A percentile compares a stretch with the other conserved stretches of the same genome.
Evolutionary conservation across 495 filamentous ascomycete species (phyloP).

Genomic region (Podospora comata): DNA sequence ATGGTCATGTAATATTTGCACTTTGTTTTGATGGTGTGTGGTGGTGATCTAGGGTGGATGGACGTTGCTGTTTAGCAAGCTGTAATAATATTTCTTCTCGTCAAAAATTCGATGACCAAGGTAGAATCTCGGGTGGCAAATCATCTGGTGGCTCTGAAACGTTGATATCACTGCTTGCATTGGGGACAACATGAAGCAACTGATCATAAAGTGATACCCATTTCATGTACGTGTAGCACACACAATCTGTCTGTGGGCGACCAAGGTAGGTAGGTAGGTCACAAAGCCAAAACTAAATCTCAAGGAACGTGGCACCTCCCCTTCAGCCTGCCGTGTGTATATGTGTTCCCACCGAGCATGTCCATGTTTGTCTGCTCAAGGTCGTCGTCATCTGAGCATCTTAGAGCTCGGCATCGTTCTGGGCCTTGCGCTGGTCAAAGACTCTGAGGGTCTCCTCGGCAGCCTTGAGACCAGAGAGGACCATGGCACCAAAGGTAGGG

Average conservation of each 20-base stretch:
- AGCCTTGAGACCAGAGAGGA: conserved; percentile 77
- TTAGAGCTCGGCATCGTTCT: conserved; percentile 34
- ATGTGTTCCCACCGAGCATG: background rate
- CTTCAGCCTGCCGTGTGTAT: background rate
- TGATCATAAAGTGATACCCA: background rate
- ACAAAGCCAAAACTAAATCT: background rate
- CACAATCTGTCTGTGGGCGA: background rate
- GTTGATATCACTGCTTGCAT: too few species aligned
- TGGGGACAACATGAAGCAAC: too few species aligned
- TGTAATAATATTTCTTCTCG: too few species aligned
- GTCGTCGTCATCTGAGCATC: background rate
- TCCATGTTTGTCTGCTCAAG: background rate
- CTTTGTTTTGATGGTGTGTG: background rate
- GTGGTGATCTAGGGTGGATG: too few species aligned
- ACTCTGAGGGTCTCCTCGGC: conserved; percentile 78
- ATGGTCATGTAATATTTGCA: background rate
- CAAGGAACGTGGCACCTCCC: conserved; percentile 1
- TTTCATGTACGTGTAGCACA: background rate
- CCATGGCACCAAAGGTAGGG: conserved; percentile 77
- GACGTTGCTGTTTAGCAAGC: too few species aligned
- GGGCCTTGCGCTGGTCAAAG: conserved; percentile 69
- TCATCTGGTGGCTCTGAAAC: too few species aligned
- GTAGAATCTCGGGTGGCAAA: too few species aligned
- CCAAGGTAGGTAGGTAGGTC: background rate
- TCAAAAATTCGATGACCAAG: too few species aligned